phyloP scores from a whole-genome alignment of 345 rosid species.

The Boechera divaricarpa region DNA sequence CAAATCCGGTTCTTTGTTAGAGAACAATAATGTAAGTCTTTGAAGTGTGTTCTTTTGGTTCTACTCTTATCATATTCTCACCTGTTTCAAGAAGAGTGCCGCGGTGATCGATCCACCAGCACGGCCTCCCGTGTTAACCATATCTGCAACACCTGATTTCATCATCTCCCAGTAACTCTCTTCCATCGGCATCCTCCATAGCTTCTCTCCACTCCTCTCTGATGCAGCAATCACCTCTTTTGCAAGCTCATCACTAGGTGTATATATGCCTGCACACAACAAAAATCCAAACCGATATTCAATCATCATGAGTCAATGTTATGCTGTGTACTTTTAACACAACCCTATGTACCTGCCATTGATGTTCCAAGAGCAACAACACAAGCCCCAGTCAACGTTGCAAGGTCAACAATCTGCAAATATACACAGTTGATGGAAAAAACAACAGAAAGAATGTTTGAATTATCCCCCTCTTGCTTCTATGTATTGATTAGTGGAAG shows the following conservation, averaged over 20 bases:
- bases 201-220: constrained; percentile 82
- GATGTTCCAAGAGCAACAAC: constrained; percentile 92
- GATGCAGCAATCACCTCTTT: constrained; percentile 83
- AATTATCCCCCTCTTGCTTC: constrained; percentile 6
- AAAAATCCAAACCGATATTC: neutral
- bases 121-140: constrained; percentile 90
- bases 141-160: constrained; percentile 96
- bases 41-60: constrained; percentile 19
- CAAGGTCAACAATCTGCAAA: constrained; percentile 83
- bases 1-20: constrained; percentile 34
- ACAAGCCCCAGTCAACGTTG: constrained; percentile 94
- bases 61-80: constrained; percentile 34
- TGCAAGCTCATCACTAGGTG: constrained; percentile 86
- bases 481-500: neutral
- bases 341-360: constrained; percentile 68
- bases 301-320: neutral
- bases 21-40: neutral
- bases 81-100: constrained; percentile 94
- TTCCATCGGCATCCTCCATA: constrained; percentile 98
- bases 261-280: constrained; percentile 66
- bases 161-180: constrained; percentile 97
- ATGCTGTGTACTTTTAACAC: neutral
- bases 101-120: constrained; percentile 92
- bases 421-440: constrained; percentile 6
- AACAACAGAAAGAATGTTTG: constrained; percentile 15